Conservation (phyloP, 2,329 filamentous ascomycete genomes). For the Claviceps pazoutovae region DNA sequence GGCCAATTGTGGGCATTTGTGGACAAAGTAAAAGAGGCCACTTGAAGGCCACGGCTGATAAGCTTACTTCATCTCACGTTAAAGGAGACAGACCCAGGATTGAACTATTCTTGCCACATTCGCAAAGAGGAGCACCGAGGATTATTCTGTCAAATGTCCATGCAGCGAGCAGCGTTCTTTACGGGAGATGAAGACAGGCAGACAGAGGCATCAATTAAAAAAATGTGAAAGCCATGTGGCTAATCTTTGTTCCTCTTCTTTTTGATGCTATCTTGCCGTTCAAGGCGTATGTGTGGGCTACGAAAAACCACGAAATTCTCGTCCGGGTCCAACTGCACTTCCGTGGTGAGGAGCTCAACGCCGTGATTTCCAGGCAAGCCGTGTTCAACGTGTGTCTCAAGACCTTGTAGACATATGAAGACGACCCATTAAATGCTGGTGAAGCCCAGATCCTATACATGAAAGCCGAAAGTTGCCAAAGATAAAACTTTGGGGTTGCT, state of each 20-base stretch:
- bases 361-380: neutral
- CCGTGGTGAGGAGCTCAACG: neutral
- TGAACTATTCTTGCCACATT: too few relatives aligned
- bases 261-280: neutral
- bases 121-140: neutral
- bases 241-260: neutral
- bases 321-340: neutral
- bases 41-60: too few relatives aligned
- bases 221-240: neutral
- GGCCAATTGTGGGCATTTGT: too few relatives aligned
- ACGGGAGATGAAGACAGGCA: too few relatives aligned
- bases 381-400: neutral
- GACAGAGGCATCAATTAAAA: neutral
- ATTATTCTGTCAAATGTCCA: neutral
- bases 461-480: constrained; percentile 1
- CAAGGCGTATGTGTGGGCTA: neutral
- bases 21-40: too few relatives aligned
- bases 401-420: neutral
- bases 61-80: too few relatives aligned
- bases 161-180: neutral
- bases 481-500: neutral
- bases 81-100: too few relatives aligned
- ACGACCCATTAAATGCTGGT: neutral
- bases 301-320: neutral
- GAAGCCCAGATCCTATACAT: neutral